phyloP scores from a whole-genome alignment of 2,329 filamentous ascomycete species.

The Alternaria viburni region DNA sequence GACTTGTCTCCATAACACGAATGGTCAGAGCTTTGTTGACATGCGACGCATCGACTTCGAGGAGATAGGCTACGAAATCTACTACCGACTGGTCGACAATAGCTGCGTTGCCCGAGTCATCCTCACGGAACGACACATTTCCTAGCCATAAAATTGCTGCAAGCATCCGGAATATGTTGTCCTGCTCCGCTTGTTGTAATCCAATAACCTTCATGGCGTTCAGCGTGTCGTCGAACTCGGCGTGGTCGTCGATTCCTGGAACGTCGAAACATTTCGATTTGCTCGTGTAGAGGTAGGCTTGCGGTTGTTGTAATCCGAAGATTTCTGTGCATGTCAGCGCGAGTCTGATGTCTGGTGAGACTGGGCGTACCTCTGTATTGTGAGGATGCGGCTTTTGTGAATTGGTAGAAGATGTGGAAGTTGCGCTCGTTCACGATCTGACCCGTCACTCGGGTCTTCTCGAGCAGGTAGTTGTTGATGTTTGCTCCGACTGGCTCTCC shows the following conservation, averaged over 20 bases:
- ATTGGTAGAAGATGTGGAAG: conserved; percentile 99
- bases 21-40: conserved; percentile 88
- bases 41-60: conserved; percentile 82
- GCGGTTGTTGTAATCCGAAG: conserved; percentile 90
- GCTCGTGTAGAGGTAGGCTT: conserved; percentile 93
- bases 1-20: conserved; percentile 77
- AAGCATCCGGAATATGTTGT: conserved; percentile 95
- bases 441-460: conserved; percentile 93
- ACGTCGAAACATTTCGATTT: conserved; percentile 94
- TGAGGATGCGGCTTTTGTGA: conserved; percentile 90
- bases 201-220: conserved; percentile 96
- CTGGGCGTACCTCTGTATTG: conserved; percentile 69
- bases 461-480: conserved; percentile 96
- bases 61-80: conserved; percentile 90
- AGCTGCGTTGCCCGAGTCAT: conserved; percentile 85
- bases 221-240: conserved; percentile 87
- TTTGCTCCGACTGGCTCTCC: conserved; percentile 95
- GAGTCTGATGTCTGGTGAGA: background rate
- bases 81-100: conserved; percentile 90
- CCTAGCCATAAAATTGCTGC: conserved; percentile 92
- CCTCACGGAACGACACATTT: conserved; percentile 89
- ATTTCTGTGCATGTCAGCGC: conserved; percentile 58
- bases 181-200: conserved; percentile 84
- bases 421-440: conserved; percentile 96
- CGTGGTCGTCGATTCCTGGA: conserved; percentile 87